Base-by-base conservation (phyloP, 2,329 filamentous ascomycete genomes). In the Penicillium sp. region DNA sequence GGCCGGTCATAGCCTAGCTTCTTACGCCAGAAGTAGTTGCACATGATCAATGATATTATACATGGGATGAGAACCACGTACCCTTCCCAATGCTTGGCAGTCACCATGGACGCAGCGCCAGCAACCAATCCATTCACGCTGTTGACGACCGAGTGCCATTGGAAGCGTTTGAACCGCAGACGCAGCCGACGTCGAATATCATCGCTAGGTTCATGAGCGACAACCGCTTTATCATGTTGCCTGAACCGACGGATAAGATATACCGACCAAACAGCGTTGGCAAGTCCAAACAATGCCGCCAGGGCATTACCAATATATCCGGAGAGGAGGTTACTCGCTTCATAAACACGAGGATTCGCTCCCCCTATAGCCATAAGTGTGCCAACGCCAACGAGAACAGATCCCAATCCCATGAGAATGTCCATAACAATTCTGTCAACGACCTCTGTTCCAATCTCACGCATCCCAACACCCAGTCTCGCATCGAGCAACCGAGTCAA, bases 341-440 rank as follows among this genome's bases (percentile, higher is more conserved):
- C 4, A 54, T 69, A 85, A 0, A 84, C 73, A 0, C 35, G 57
- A 0, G 29, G 68, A 48, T 83, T 73, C 0, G 73, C 77, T 1
- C 83, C 82, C 1, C 72, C 79, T 16, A 84, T 83, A 10, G 83
- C 83, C 76, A 85, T 75, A 56, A 79, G 74, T 0, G 83, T 84
- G 9, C 83, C 83, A 0, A 75, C 63, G 6, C 77, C 79, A 16
- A 85, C 82, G 3, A 84, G 62, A 1, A 84, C 54, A 0, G 81
- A 77, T 0, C 80, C 81, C 16, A 76, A 68, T 0, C 82, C 83
- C 71, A 84, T 76, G 0, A 82, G 60, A 3, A 76, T 29, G 55
- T 84, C 82, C 78, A 84, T 83, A 0, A 75, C 66, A 45, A 81
- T 73, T 1, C 83, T 78, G 46, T 83, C 81, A 8, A 84, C 71